Conservation (phyloP, 805 yeast species). For the Candida sonorensis region DNA sequence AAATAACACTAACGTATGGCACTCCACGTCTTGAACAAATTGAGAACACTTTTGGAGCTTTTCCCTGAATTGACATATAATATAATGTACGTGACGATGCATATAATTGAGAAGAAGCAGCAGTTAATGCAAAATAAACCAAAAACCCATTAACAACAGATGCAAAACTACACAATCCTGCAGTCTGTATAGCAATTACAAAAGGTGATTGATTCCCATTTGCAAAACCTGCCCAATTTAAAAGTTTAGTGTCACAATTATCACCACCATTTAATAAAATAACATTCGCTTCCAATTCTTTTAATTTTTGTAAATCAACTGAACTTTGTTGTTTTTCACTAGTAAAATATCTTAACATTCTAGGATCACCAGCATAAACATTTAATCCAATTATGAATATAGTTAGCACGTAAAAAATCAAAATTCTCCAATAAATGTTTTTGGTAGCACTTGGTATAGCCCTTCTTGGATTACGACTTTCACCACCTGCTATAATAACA, state of each 20-base stretch:
- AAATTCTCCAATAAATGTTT: constrained; percentile 65
- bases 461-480: constrained; percentile 72
- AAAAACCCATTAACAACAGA: constrained; percentile 45
- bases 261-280: constrained; percentile 22
- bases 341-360: constrained; percentile 50
- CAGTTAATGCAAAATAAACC: constrained; percentile 48
- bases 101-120: constrained; percentile 51
- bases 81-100: constrained; percentile 57
- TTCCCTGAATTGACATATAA: constrained; percentile 45
- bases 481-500: constrained; percentile 80
- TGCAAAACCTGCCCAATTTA: constrained; percentile 31
- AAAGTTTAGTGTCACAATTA: constrained; percentile 17
- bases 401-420: constrained; percentile 58
- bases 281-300: constrained; percentile 11
- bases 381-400: constrained; percentile 66
- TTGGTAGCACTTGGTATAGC: constrained; percentile 73
- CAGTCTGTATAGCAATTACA: constrained; percentile 47
- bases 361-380: constrained; percentile 72
- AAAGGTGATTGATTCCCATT: constrained; percentile 52
- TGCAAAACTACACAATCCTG: constrained; percentile 45
- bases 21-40: constrained; percentile 60
- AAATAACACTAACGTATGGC: constrained; percentile 64
- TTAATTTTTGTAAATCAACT: constrained; percentile 3
- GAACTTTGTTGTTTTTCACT: constrained; percentile 21
- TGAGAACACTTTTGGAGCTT: constrained; percentile 57